A percentile compares a stretch with the other conserved stretches of the same genome.
These are phyloP conservation scores for Yamadazyma membranifaciens DNA, from an alignment of 1,139 yeast species.

Conservation along the genomic window DNA sequence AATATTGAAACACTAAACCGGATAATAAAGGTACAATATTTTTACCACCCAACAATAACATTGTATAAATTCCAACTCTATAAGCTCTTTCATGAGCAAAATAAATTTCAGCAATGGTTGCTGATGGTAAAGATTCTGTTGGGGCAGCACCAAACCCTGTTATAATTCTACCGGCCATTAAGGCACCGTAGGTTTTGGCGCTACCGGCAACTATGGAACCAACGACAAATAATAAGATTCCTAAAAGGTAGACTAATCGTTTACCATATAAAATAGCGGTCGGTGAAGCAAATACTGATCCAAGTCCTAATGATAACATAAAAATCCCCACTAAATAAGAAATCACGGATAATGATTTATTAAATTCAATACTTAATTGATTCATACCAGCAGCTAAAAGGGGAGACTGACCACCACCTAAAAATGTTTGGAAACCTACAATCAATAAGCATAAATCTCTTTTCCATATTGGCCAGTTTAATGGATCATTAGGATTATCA, in stretches of 20 bases:
- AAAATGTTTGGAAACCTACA: conserved; percentile 57
- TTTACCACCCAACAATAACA: conserved; percentile 61
- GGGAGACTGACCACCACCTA: conserved; percentile 66
- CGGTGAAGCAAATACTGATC: conserved; percentile 59
- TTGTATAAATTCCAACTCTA: conserved; percentile 60
- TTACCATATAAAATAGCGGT: conserved; percentile 62
- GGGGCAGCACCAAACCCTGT: conserved; percentile 63
- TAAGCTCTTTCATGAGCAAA: conserved; percentile 68
- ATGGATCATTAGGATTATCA: conserved; percentile 72
- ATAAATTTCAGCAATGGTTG: conserved; percentile 63
- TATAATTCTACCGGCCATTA: conserved; percentile 57
- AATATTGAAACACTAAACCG: conserved; percentile 48
- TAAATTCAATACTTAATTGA: conserved; percentile 40
- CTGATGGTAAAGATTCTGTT: conserved; percentile 59
- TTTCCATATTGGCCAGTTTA: conserved; percentile 68
- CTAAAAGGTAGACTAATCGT: conserved; percentile 51
- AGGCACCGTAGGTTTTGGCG: conserved; percentile 45
- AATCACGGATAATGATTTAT: conserved; percentile 39
- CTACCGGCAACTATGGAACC: conserved; percentile 59
- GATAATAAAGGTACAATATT: conserved; percentile 58
- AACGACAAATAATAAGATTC: conserved; percentile 48
- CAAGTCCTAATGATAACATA: conserved; percentile 59
- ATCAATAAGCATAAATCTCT: conserved; percentile 53
- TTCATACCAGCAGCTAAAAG: conserved; percentile 58
- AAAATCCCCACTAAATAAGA: conserved; percentile 60